These are phyloP conservation scores for Pseudocercospora macadamiae DNA, from an alignment of 2,329 filamentous ascomycete genomes.

Conservation along the genomic window DNA sequence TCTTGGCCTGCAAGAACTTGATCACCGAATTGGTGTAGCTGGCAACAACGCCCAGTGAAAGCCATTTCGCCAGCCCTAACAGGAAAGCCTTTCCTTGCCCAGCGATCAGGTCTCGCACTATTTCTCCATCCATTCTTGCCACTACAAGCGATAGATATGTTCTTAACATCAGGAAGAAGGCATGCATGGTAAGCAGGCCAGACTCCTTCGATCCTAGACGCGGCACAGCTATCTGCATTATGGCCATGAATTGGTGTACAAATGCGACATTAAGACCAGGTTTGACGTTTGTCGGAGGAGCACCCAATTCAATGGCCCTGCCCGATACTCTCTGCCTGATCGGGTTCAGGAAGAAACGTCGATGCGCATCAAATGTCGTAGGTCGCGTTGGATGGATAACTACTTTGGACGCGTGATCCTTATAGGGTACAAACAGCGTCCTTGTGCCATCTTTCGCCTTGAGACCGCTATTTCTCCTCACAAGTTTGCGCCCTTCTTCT, in stretches of 20 bases:
- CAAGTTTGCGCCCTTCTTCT: slow-evolving; percentile 77
- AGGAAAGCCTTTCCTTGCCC: slow-evolving; percentile 88
- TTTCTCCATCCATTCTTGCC: slow-evolving; percentile 89
- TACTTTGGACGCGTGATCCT: slow-evolving; percentile 84
- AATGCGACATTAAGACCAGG: slow-evolving; percentile 95
- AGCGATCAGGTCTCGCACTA: slow-evolving; percentile 93
- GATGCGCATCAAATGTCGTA: slow-evolving; percentile 94
- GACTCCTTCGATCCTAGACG: slow-evolving; percentile 95
- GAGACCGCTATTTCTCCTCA: slow-evolving; percentile 89
- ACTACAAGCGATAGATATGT: slow-evolving; percentile 95
- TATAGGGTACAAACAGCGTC: slow-evolving; percentile 93
- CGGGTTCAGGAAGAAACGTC: slow-evolving; percentile 88
- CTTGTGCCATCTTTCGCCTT: slow-evolving; percentile 92
- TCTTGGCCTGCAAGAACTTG: slow-evolving; percentile 96
- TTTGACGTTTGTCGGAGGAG: slow-evolving; percentile 87
- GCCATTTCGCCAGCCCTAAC: slow-evolving; percentile 92
- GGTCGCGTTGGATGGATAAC: slow-evolving; percentile 87
- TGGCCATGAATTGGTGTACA: slow-evolving; percentile 90
- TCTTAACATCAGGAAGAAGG: slow-evolving; percentile 83
- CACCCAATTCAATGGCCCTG: slow-evolving; percentile 52
- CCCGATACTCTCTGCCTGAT: slow-evolving; percentile 71
- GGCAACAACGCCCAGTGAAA: slow-evolving; percentile 86
- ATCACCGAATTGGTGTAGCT: slow-evolving; percentile 99
- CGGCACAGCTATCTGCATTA: slow-evolving; percentile 97
- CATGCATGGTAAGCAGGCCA: slow-evolving; percentile 83